Conservation (phyloP, 352 stramenopile genomes). For the Phytophthora sp. region DNA sequence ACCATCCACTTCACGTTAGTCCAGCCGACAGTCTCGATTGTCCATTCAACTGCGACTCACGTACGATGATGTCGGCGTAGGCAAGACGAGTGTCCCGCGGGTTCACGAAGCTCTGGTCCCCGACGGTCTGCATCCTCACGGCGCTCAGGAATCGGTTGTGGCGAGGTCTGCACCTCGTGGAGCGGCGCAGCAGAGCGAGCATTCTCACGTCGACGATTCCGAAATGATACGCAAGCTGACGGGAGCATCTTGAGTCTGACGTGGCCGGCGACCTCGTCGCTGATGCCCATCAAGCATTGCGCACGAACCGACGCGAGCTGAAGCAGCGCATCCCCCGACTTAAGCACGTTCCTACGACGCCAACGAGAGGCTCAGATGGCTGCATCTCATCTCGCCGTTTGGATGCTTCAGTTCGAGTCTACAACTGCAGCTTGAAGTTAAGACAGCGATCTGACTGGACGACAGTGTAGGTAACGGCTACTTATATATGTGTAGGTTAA, state of each 20-base stretch:
- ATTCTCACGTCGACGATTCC: background rate
- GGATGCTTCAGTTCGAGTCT: too few species aligned
- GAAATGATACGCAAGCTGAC: slow-evolving; percentile 7
- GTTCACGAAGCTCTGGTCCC: slow-evolving; percentile 45
- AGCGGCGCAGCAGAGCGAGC: slow-evolving; percentile 16
- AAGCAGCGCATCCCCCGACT: slow-evolving; percentile 9
- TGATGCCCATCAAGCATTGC: background rate
- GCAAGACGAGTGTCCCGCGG: slow-evolving; percentile 57
- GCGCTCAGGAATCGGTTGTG: slow-evolving; percentile 35
- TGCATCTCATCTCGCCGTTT: too few species aligned
- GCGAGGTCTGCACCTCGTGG: background rate
- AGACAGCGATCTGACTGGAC: too few species aligned
- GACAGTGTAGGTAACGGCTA: too few species aligned
- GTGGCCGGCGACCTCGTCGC: background rate
- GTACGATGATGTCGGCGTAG: slow-evolving; percentile 70
- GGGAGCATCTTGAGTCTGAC: slow-evolving; percentile 1
- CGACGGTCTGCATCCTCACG: slow-evolving; percentile 35
- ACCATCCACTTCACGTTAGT: background rate
- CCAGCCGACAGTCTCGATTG: background rate
- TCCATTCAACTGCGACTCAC: slow-evolving; percentile 1
- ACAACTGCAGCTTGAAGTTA: too few species aligned
- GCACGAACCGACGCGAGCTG: slow-evolving; percentile 4
- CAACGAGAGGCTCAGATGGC: too few species aligned
- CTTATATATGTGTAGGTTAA: too few species aligned
- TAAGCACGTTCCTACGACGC: too few species aligned